Evolutionary conservation across 1,139 yeast species (phyloP), one percentile per base, ranked within the genome.

Genomic region (Scheffersomyces lignicola): DNA sequence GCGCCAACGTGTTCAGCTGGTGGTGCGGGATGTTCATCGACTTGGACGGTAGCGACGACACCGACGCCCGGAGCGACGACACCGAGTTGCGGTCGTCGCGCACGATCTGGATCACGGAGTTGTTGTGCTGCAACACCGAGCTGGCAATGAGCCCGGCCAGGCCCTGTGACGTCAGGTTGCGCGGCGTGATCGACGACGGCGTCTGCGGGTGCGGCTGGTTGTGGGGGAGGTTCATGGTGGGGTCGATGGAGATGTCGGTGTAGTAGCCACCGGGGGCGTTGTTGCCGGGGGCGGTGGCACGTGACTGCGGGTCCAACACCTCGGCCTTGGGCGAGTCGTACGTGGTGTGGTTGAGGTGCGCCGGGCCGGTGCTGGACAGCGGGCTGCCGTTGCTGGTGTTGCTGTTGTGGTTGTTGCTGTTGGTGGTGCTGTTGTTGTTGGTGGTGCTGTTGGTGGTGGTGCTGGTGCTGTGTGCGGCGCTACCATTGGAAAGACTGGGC

Each of bases 1-100:
- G 76, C 1, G 74, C 74, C 47, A 70, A 55, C 2, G 72, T 57
- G 35, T 49, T 61, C 39, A 53, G 61, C 39, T 69, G 75, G 46
- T 70, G 76, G 45, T 70, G 76, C 1, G 76, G 76, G 7, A 70
- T 70, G 43, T 69, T 65, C 76, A 70, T 70, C 15, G 69, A 62
- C 44, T 70, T 70, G 15, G 73, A 67, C 5, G 76, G 76, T 24
- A 70, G 56, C 9, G 73, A 65, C 36, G 69, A 63, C 9, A 70
- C 65, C 31, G 73, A 66, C 17, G 69, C 73, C 38, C 75, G 48
- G 4, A 64, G 51, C 21, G 48, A 34, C 30, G 64, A 59, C 33
- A 62, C 56, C 14, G 69, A 49, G 33, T 54, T 59, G 31, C 75
- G 49, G 41, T 69, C 74, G 36, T 63, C 69, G 21, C 66, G 54